Base-by-base conservation (phyloP, 2,329 filamentous ascomycete species). In the Xylariaceae sp. region DNA sequence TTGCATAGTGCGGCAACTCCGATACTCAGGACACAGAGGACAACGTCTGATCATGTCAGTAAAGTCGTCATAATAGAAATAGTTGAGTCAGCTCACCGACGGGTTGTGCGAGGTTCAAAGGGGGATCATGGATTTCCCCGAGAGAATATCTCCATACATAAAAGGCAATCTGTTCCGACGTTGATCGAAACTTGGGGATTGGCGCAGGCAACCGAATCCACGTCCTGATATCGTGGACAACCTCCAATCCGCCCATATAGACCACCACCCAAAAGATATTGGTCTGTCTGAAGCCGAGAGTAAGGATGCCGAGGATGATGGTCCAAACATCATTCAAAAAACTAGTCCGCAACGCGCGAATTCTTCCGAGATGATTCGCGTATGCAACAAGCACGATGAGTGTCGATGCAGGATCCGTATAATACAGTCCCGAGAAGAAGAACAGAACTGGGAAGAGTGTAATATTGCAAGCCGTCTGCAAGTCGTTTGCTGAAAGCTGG, bases 261-360 rank as follows among this genome's bases (percentile, higher is more conserved):
- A 92, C 78, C 0, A 90, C 88, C 0, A 92, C 87, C 94, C 94
- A 99, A 72, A 99, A 96, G 58, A 97, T 88, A 68, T 99, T 99
- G 0, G 94, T 99, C 73, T 99, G 94, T 23, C 94, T 82, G 78
- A 96, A 94, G 2, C 82, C 76, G 17, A 99, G 78, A 1, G 90
- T 80, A 1, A 83, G 63, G 0, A 90, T 64, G 0, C 92, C 92
- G 4, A 88, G 72, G 0, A 79, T 1, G 0, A 90, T 61, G 0
- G 78, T 77, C 9, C 66, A 61, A 0, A 85, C 1, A 53, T 79
- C 78, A 49, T 73, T 80, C 6, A 67, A 2, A 4, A 76, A 13
- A 0, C 75, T 74, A 4, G 70, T 73, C 5, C 51, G 54, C 9
- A 68, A 62, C 37, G 64, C 59, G 15, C 72, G 73, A 1, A 81